These are phyloP conservation scores for Jackrogersella minutella DNA, from an alignment of 495 filamentous ascomycete species.

Conservation along the genomic window DNA sequence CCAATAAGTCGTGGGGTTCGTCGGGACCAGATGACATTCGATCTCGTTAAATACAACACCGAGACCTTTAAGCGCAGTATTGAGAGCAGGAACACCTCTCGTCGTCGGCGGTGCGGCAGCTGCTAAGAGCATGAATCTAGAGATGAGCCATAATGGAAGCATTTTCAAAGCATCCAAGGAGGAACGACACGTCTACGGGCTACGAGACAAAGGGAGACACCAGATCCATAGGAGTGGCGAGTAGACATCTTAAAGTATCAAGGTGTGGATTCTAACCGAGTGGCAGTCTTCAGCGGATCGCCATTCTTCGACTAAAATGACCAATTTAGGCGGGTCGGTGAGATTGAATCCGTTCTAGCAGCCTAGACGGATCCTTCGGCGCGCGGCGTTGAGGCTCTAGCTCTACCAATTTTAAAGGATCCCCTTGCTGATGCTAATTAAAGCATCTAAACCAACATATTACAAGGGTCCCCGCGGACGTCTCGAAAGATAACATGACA, in stretches of 20 bases:
- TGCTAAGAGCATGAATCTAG: not conserved
- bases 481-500: not conserved
- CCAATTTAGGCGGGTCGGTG: not conserved
- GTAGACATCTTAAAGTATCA: not conserved
- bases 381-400: not conserved
- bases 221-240: not conserved
- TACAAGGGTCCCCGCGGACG: not conserved
- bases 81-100: not conserved
- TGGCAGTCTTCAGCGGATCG: not conserved
- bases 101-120: not conserved
- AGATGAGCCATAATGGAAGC: not conserved
- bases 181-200: not conserved
- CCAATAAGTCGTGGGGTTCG: not conserved
- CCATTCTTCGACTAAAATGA: not conserved
- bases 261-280: not conserved
- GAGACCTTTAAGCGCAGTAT: not conserved
- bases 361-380: not conserved
- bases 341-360: not conserved
- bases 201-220: not conserved
- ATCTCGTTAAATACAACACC: not conserved
- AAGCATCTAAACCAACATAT: not conserved
- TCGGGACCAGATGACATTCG: not conserved
- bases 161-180: not conserved
- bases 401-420: constrained; percentile 1
- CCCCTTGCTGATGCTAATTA: not conserved